A percentile compares a stretch with the other conserved stretches of the same genome.
Conservation (phyloP, 441 rosid genomes). For the Populus hybrid region DNA sequence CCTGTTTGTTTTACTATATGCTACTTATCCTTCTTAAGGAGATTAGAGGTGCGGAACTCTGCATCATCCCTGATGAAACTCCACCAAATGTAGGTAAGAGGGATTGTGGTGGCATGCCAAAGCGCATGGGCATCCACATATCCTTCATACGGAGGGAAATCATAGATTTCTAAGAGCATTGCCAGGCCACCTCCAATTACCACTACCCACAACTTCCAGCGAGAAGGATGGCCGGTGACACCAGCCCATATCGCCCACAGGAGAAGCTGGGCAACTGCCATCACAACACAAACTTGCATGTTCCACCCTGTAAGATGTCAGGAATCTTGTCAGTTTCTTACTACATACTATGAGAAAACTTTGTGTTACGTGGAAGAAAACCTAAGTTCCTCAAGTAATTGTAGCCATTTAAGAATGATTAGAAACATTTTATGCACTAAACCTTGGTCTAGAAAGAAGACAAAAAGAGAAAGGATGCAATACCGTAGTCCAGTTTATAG, state of each 20-base stretch:
- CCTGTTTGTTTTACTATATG: neutral
- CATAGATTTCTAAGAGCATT: conserved; percentile 85
- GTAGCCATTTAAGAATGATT: too few species aligned
- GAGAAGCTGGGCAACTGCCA: conserved; percentile 78
- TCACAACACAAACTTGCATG: conserved; percentile 78
- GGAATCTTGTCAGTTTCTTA: conserved; percentile 4
- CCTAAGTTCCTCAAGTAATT: neutral
- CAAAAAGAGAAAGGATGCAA: neutral
- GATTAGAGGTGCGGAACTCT: conserved; percentile 46
- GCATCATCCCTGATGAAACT: conserved; percentile 89
- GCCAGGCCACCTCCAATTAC: conserved; percentile 75
- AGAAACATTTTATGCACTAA: neutral
- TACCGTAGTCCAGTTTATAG: conserved; percentile 82
- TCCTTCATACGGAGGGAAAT: conserved; percentile 78
- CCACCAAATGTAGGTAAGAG: conserved; percentile 90
- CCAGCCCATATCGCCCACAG: conserved; percentile 94
- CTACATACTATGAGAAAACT: neutral
- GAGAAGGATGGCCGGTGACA: conserved; percentile 64
- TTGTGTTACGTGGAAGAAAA: neutral
- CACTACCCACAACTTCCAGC: conserved; percentile 82
- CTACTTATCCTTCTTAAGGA: conserved; percentile 56
- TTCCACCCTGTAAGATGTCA: conserved; percentile 69
- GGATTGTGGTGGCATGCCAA: conserved; percentile 82
- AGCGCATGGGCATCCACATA: conserved; percentile 78
- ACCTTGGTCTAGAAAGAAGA: neutral